Evolutionary conservation across 1,139 yeast species (phyloP), one percentile per base, ranked within the genome.

Genomic region (Scheffersomyces parashehatae): DNA sequence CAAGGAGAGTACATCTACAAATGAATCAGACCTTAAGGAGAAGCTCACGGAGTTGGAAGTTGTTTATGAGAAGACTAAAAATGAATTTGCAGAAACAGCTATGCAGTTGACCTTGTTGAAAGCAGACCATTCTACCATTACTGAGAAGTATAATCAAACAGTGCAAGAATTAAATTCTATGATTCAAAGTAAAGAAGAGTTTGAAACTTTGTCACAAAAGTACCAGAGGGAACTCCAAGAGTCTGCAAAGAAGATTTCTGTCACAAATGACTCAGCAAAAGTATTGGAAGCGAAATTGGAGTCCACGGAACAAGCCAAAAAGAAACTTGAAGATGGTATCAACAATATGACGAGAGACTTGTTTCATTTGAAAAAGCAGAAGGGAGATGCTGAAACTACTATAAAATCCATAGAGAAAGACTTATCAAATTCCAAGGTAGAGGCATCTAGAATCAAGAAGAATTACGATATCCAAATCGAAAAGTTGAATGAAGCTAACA

Each of bases 281-380:
- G 15, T 44, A 3, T 49, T 72, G 28, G 67, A 67, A 43, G 44
- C 44, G 7, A 68, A 66, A 43, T 55, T 71, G 16, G 59, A 59
- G 3, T 46, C 55, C 2, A 52, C 65, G 1, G 74, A 71, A 45
- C 61, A 53, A 29, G 81, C 79, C 8, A 87, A 85, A 54, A 73
- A 75, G 26, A 85, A 81, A 50, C 88, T 93, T 1, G 97, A 91
- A 55, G 84, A 82, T 48, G 97, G 96, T 5, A 85, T 91, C 44
- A 91, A 89, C 59, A 89, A 89, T 54, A 88, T 91, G 96, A 86
- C 85, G 46, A 73, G 93, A 37, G 97, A 90, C 51, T 68, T 91
- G 32, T 80, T 89, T 60, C 79, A 78, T 35, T 67, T 89, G 35
- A 77, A 82, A 0, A 81, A 81, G 46, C 82, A 81, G 30, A 83